These are phyloP conservation scores for Physcia stellaris DNA, from an alignment of 495 filamentous ascomycete species.

Conservation along the genomic window DNA sequence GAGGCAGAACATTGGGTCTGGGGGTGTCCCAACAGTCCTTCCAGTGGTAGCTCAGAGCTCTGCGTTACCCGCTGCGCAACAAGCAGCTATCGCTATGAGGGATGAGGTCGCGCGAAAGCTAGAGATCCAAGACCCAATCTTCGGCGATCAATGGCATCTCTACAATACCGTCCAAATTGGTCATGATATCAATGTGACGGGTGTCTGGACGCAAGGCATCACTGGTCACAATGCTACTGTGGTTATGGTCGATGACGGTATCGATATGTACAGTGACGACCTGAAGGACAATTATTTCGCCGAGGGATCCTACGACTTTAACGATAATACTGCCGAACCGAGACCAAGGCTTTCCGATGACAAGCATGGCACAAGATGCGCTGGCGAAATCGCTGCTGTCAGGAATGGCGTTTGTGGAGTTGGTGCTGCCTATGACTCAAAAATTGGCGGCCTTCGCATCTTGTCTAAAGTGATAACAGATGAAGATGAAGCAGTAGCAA, in stretches of 20 bases:
- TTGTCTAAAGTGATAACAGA: constrained; percentile 82
- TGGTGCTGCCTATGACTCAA: constrained; percentile 85
- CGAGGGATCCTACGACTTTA: constrained; percentile 88
- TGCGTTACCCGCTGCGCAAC: constrained; percentile 20
- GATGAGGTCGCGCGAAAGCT: constrained; percentile 47
- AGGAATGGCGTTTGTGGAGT: constrained; percentile 91
- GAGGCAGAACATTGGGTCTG: constrained; percentile 8
- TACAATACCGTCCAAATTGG: constrained; percentile 69
- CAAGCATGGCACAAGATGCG: constrained; percentile 82
- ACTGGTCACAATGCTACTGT: constrained; percentile 82
- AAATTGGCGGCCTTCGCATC: constrained; percentile 81
- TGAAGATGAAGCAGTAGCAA: constrained; percentile 77
- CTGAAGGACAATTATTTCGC: constrained; percentile 85
- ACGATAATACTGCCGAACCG: constrained; percentile 66
- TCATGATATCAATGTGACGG: constrained; percentile 90
- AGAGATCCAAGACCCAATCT: constrained; percentile 77
- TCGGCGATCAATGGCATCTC: constrained; percentile 89
- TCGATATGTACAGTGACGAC: constrained; percentile 96
- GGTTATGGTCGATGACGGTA: constrained; percentile 87
- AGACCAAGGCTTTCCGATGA: constrained; percentile 70
- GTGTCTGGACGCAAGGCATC: constrained; percentile 79
- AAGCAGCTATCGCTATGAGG: constrained; percentile 40
- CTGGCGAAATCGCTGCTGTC: constrained; percentile 83
- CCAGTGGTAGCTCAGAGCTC: constrained; percentile 13
- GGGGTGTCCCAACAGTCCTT: constrained; percentile 12